These are phyloP conservation scores for Candida verbasci DNA, from an alignment of 805 yeast species.

Conservation along the genomic window DNA sequence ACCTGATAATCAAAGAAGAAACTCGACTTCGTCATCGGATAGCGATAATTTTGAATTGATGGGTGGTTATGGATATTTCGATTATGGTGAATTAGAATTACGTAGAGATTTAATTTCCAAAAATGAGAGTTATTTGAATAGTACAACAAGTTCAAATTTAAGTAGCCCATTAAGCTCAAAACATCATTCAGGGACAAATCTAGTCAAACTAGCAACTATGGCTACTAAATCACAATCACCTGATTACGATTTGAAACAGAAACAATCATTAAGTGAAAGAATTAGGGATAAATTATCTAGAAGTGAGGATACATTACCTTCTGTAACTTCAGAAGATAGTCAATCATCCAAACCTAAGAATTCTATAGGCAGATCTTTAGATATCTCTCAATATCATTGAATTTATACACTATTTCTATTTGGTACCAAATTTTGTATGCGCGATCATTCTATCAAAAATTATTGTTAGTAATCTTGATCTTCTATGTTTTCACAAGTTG, in stretches of 20 bases:
- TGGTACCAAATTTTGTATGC: neutral
- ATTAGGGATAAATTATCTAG: constrained; percentile 32
- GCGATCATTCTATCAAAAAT: constrained; percentile 1
- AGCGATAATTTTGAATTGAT: constrained; percentile 35
- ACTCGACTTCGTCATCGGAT: neutral
- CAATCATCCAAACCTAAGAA: neutral
- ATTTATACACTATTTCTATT: no score
- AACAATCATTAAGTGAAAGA: constrained; percentile 30
- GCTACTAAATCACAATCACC: neutral
- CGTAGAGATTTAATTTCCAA: constrained; percentile 40
- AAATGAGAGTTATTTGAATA: constrained; percentile 26
- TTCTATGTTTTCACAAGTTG: constrained; percentile 5
- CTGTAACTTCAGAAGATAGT: constrained; percentile 2
- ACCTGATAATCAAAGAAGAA: neutral
- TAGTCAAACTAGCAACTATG: constrained; percentile 9
- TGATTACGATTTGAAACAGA: constrained; percentile 21
- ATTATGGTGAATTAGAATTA: constrained; percentile 60
- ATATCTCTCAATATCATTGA: constrained; percentile 6
- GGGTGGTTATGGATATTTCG: constrained; percentile 89
- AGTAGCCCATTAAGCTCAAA: constrained; percentile 23
- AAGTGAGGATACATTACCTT: constrained; percentile 14
- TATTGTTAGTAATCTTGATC: neutral
- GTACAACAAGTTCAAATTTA: constrained; percentile 15
- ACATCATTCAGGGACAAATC: constrained; percentile 27
- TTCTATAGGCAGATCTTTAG: constrained; percentile 11